phyloP scores from a whole-genome alignment of 2,329 filamentous ascomycete genomes.

The Chrysoporthe puriensis region DNA sequence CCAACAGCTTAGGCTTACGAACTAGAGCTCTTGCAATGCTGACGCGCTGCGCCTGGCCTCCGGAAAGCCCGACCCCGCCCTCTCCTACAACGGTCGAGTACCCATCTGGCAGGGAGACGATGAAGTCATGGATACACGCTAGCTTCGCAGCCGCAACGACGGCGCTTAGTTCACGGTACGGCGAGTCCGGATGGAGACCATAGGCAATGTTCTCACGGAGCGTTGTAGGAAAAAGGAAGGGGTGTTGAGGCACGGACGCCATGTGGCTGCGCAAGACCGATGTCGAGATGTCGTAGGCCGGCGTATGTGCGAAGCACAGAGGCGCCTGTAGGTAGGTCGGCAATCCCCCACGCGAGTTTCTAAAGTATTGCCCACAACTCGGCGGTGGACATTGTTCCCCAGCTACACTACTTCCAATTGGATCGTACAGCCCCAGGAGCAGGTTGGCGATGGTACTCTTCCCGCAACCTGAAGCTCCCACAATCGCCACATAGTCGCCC shows the following conservation, averaged over 20 bases:
- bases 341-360: no score
- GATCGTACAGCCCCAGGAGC: constrained; percentile 71
- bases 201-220: constrained; percentile 84
- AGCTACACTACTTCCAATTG: constrained; percentile 31
- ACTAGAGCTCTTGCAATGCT: constrained; percentile 80
- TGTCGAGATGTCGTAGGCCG: constrained; percentile 64
- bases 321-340: constrained; percentile 36
- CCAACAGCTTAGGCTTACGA: constrained; percentile 69
- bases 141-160: constrained; percentile 57
- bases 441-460: constrained; percentile 84
- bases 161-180: constrained; percentile 48
- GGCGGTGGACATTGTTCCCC: background rate
- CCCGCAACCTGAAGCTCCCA: constrained; percentile 84
- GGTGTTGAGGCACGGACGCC: constrained; percentile 70
- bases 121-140: constrained; percentile 76
- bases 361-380: background rate
- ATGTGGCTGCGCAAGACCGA: constrained; percentile 62
- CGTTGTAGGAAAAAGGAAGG: constrained; percentile 76
- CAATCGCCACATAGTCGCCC: constrained; percentile 74
- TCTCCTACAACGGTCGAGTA: constrained; percentile 78
- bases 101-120: constrained; percentile 69
- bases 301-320: constrained; percentile 61
- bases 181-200: constrained; percentile 63
- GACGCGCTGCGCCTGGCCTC: constrained; percentile 81
- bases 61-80: constrained; percentile 73